Evolutionary conservation across 305 asterid genomes (phyloP), one percentile per base, ranked within the genome.

Genomic region (Fraxinus nigra): DNA sequence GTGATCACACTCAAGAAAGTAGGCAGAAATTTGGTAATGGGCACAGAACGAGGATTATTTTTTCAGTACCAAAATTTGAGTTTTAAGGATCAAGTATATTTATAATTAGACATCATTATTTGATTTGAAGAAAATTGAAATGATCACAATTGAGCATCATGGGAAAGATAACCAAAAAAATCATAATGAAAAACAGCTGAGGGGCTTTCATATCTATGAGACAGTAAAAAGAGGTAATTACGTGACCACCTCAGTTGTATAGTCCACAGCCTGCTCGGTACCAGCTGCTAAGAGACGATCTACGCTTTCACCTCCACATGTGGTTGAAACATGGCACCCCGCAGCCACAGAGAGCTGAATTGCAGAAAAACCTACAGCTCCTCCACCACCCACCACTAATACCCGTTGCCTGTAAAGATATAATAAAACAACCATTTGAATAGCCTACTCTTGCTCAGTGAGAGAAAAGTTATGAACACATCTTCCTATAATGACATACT

Each of bases 331-430:
- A 84, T 91, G 95, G 83, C 97, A 96, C 63, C 98, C 98, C 16
- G 87, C 91, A 86, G 98, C 95, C 20, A 92, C 97, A 16, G 98
- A 91, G 59, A 96, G 92, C 94, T 96, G 99, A 88, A 94, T 84
- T 78, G 99, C 99, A 10, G 92, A 96, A 87, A 94, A 95, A 61
- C 99, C 99, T 78, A 96, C 98, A 75, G 99, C 97, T 77, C 98
- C 99, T 46, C 98, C 99, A 75, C 99, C 99, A 74, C 99, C 98
- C 73, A 96, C 80, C 86, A 96, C 92, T 81, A 96, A 85, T 51
- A 96, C 90, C 84, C 94, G 88, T 86, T 96, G 97, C 82, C 99
- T 96, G 88, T 32, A 70, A 81, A 72, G 33, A 85, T 82, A 84
- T 77, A 85, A 83, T n/a, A 30, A 61, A 65, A 24, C 73, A 65